Percentiles rank a stretch among this genome's conserved stretches.
phyloP scores from a whole-genome alignment of 2,329 filamentous ascomycete genomes.

The Cyphellophora europaea region DNA sequence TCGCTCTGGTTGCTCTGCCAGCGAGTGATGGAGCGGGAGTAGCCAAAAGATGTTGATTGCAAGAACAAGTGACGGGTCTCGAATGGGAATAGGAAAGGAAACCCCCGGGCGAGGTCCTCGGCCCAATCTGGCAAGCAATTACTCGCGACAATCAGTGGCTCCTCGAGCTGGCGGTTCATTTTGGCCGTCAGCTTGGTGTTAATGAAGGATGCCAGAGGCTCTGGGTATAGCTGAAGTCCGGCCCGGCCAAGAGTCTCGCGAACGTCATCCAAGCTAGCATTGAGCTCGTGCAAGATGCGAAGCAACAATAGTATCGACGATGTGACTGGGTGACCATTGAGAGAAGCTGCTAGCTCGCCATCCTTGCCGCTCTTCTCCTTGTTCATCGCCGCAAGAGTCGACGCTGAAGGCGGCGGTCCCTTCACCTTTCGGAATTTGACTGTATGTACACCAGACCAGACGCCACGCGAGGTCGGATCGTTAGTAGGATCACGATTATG shows the following conservation, averaged over 20 bases:
- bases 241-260: conserved; percentile 47
- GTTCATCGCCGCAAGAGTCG: conserved; percentile 31
- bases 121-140: conserved; percentile 94
- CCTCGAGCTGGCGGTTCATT: conserved; percentile 90
- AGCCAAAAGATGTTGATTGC: conserved; percentile 96
- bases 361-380: conserved; percentile 34
- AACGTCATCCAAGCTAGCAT: conserved; percentile 87
- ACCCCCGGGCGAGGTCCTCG: conserved; percentile 84
- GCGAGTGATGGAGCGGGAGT: conserved; percentile 90
- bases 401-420: conserved; percentile 68
- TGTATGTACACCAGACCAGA: conserved; percentile 84
- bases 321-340: conserved; percentile 75
- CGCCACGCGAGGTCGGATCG: conserved; percentile 62
- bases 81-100: conserved; percentile 96
- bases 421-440: conserved; percentile 84
- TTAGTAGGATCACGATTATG: conserved; percentile 52
- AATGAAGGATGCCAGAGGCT: conserved; percentile 88
- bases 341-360: conserved; percentile 58
- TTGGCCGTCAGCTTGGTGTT: conserved; percentile 98
- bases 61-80: conserved; percentile 95
- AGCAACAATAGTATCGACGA: conserved; percentile 80
- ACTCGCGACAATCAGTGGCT: conserved; percentile 92
- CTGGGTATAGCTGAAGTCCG: conserved; percentile 62
- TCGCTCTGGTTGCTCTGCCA: conserved; percentile 88
- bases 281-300: conserved; percentile 84